Evolutionary conservation across 345 rosid species (phyloP), one percentile per base, ranked within the genome.

Genomic region (Adansonia digitata): DNA sequence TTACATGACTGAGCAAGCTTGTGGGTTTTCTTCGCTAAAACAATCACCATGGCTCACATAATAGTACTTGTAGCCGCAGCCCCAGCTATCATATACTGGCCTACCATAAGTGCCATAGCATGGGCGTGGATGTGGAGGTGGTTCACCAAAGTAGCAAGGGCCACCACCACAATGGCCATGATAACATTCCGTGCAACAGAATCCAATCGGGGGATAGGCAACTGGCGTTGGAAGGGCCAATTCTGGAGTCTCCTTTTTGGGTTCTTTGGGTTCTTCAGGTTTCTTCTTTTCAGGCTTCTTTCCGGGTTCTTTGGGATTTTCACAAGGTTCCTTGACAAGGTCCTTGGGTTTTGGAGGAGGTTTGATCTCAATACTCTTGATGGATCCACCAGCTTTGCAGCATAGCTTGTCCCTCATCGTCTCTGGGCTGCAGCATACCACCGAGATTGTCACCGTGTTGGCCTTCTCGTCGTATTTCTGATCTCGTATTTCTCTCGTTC

Each of bases 361-460:
- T 71, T 75, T 34, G 75, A 90, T 88, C 79, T 82, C 87, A 20
- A 92, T 86, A 55, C 91, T 82, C 72, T 86, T 80, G 51, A 92
- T 81, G 4, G 83, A 60, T 10, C 83, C 83, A n/a, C 87, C 89
- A 5, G 89, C 92, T 76, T 84, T 87, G 77, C 82, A 72, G 56
- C 84, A 79, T n/a, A 91, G 75, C 77, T 88, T 88, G 73, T 85
- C 82, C 82, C 81, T 85, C n/a, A 90, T 81, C 78, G 77, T 89
- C 64, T 94, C 97, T 4, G 97, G 98, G 63, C 82, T 83, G 81
- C 97, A 91, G 72, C 97, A 90, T 18, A 85, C 91, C 45, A 94
- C 97, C 15, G 82, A 92, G 82, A 94, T 85, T 43, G 64, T 77
- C 78, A 91, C 97, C 12, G 72, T 83, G 80, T 91, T 88, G 4